A percentile compares a stretch with the other conserved stretches of the same genome.
Conservation (phyloP, 73 alveolate species). For the Loxodes magnus region DNA sequence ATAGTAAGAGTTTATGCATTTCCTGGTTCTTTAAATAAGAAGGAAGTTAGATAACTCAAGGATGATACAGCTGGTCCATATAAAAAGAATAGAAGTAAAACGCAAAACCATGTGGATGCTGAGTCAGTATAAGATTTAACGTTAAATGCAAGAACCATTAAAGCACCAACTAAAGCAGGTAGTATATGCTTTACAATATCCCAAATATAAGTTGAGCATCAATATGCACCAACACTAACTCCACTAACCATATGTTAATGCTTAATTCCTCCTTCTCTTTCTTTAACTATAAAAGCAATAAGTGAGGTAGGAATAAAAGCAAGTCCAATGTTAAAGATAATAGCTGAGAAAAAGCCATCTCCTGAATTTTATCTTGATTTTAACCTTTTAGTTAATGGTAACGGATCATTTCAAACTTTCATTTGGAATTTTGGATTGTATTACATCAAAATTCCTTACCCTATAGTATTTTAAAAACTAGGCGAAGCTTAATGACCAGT, state of each 20-base stretch:
- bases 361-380: not conserved
- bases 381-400: constrained; percentile 1
- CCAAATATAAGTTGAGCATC: constrained; percentile 61
- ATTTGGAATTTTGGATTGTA: not conserved
- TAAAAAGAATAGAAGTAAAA: constrained; percentile 43
- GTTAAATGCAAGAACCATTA: constrained; percentile 16
- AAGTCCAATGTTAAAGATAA: constrained; percentile 58
- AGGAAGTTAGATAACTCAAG: constrained; percentile 53
- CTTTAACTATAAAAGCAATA: constrained; percentile 66
- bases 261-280: constrained; percentile 83
- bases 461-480: not conserved
- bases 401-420: constrained; percentile 8
- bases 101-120: constrained; percentile 17
- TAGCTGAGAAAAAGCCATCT: constrained; percentile 8
- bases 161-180: constrained; percentile 38
- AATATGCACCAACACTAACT: constrained; percentile 57
- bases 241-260: constrained; percentile 86
- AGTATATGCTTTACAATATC: constrained; percentile 54
- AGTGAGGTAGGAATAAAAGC: constrained; percentile 87
- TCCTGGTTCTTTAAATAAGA: constrained; percentile 38
- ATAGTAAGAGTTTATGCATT: constrained; percentile 51
- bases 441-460: not conserved
- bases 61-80: constrained; percentile 60
- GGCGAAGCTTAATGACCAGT: not conserved
- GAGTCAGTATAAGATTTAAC: constrained; percentile 7